Base-by-base conservation (phyloP, 768 basidiomycete genomes). In the Boletales sp. region DNA sequence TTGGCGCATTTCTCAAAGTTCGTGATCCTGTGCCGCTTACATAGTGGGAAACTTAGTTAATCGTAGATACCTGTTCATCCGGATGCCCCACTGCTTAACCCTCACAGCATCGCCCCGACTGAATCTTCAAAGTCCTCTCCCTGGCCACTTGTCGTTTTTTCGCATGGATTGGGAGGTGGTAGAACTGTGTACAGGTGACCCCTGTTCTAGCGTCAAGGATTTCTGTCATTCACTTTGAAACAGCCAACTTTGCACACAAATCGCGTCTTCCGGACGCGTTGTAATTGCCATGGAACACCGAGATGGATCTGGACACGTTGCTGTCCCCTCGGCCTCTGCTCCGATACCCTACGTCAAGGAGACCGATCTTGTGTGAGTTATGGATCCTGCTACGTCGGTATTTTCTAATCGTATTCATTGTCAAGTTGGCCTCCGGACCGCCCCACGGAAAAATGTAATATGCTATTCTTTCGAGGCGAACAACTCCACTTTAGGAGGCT, bases 121-220 rank as follows among this genome's bases (percentile, higher is more conserved):
- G 33, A 46, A 42, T 25, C 45, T 21, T 31, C 33, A 43, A 53
- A 64, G 47, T 39, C 57, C 25, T 56, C 68, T 15, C 75, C 77
- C 42, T 89, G 87, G 87, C 87, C 89, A 0, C 75, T 94, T 30
- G 80, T 91, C 30, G 76, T 94, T 36, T 93, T 92, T 68, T 89
- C 86, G 10, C 91, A 93, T 70, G 91, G 91, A 17, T 78, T 93
- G 18, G 85, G 81, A 17, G 90, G 90, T 5, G 82, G 78, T 38
- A 72, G 83, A 18, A 87, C 82, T 0, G 78, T 82, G 2, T 91
- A 92, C 59, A 86, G 82, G 81, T 79, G 54, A 42, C 33, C 25
- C 8, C 7, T 40, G 17, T 13, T 41, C 17, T 38, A 25, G 35
- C 38, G 48, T 44, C 41, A 41, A 28, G 7, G 30, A 4, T 14